Conservation (phyloP, 2,329 filamentous ascomycete genomes). For the Emergomyces orientalis region DNA sequence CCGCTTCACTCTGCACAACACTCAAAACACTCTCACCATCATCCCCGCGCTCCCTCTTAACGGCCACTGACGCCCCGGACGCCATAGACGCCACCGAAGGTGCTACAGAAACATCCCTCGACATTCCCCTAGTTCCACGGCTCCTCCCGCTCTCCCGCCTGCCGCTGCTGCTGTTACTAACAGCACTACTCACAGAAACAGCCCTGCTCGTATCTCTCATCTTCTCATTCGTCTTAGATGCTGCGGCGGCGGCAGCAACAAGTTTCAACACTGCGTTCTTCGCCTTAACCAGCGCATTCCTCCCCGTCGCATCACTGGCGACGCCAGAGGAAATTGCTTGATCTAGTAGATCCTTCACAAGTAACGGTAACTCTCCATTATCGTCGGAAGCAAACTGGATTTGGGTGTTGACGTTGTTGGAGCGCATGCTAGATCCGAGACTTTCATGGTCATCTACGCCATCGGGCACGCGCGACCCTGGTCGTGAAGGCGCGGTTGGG, state of each 20-base stretch:
- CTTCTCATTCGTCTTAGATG: neutral
- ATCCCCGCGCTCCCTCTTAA: conserved; percentile 2
- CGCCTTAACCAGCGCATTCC: conserved; percentile 39
- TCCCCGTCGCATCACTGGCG: conserved; percentile 34
- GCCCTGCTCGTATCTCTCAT: neutral
- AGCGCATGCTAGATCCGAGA: conserved; percentile 42
- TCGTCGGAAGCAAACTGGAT: conserved; percentile 34
- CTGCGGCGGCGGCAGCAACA: conserved; percentile 13
- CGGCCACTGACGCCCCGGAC: neutral
- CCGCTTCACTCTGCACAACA: neutral
- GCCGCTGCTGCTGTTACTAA: neutral
- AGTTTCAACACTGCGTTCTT: conserved; percentile 38
- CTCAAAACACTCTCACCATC: conserved; percentile 2
- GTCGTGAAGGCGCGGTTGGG: conserved; percentile 42
- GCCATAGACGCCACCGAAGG: neutral
- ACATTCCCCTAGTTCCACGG: neutral
- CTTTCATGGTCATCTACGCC: conserved; percentile 54
- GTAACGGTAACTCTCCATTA: conserved; percentile 45
- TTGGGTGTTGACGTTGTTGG: conserved; percentile 21
- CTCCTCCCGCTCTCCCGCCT: neutral
- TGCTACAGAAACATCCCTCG: neutral
- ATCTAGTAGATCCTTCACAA: conserved; percentile 49
- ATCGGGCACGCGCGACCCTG: conserved; percentile 36
- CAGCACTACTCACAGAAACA: neutral
- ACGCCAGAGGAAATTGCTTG: conserved; percentile 45